These are phyloP conservation scores for Chaetothyriales sp. DNA, from an alignment of 2,329 filamentous ascomycete genomes.

Conservation along the genomic window DNA sequence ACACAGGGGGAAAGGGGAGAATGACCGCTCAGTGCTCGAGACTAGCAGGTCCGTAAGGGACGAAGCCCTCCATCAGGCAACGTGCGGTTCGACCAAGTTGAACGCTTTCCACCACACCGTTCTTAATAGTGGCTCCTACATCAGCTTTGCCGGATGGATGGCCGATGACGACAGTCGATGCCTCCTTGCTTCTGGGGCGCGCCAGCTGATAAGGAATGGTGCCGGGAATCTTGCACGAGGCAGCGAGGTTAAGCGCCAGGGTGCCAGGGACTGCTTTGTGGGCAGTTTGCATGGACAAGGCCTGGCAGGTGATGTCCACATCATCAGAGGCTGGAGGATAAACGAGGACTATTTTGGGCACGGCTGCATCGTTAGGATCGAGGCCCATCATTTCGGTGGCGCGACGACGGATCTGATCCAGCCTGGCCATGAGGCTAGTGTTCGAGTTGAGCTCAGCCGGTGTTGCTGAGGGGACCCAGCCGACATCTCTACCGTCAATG, in stretches of 20 bases:
- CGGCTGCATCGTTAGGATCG: slow-evolving; percentile 29
- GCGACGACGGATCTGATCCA: slow-evolving; percentile 44
- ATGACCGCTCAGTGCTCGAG: background rate
- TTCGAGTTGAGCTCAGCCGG: slow-evolving; percentile 42
- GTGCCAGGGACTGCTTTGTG: slow-evolving; percentile 46
- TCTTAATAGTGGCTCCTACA: slow-evolving; percentile 9
- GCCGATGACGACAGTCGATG: slow-evolving; percentile 24
- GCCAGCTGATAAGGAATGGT: slow-evolving; percentile 26
- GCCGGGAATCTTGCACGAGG: slow-evolving; percentile 34
- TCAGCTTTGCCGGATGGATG: slow-evolving; percentile 33
- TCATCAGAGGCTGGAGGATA: slow-evolving; percentile 41
- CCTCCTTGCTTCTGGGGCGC: background rate
- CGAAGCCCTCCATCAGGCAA: slow-evolving; percentile 14
- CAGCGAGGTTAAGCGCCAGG: slow-evolving; percentile 38
- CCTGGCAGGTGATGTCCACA: slow-evolving; percentile 31
- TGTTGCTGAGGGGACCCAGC: slow-evolving; percentile 36
- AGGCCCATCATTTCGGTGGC: slow-evolving; percentile 52
- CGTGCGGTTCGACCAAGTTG: slow-evolving; percentile 13
- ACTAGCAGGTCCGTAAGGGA: background rate
- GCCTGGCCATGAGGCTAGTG: slow-evolving; percentile 28
- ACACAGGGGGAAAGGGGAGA: background rate
- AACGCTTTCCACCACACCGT: slow-evolving; percentile 8
- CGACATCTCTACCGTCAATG: slow-evolving; percentile 41
- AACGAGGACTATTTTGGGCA: slow-evolving; percentile 49
- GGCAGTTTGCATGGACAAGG: slow-evolving; percentile 43